phyloP scores from a whole-genome alignment of 495 filamentous ascomycete species.

The Sabuloglossum arenarium region DNA sequence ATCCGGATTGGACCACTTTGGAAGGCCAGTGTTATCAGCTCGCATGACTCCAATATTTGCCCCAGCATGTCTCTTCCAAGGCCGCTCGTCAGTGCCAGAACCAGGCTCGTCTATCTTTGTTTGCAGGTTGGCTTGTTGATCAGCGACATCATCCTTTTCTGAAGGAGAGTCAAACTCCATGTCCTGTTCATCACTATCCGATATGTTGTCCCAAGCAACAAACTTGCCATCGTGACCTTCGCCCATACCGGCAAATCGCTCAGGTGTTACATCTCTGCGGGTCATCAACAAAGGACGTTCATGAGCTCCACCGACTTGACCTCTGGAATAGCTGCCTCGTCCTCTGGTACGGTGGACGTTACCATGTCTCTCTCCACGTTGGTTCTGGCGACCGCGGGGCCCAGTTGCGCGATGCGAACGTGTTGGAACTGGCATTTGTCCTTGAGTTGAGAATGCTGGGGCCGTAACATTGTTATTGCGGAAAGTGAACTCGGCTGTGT shows the following conservation, averaged over 20 bases:
- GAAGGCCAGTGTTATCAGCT: conserved; percentile 25
- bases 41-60: conserved; percentile 10
- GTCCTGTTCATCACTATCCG: conserved; percentile 48
- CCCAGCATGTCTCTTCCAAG: conserved; percentile 12
- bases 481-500: not conserved
- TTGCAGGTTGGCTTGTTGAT: conserved; percentile 18
- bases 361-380: not conserved
- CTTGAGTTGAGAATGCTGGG: not conserved
- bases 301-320: not conserved
- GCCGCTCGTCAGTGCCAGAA: conserved; percentile 24
- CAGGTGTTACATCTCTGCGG: conserved; percentile 10
- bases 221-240: conserved; percentile 9
- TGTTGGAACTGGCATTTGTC: not conserved
- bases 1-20: conserved; percentile 88
- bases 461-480: not conserved
- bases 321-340: not conserved
- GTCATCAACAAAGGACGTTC: conserved; percentile 3
- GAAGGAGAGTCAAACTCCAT: conserved; percentile 30
- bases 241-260: conserved; percentile 16
- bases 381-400: not conserved
- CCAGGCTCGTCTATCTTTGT: not conserved
- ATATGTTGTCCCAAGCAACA: conserved; percentile 36
- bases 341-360: too few species aligned
- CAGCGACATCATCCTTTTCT: conserved; percentile 27
- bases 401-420: not conserved